Evolutionary conservation across 2,329 filamentous ascomycete genomes (phyloP).

Genomic region (Epichloe hybrida): DNA sequence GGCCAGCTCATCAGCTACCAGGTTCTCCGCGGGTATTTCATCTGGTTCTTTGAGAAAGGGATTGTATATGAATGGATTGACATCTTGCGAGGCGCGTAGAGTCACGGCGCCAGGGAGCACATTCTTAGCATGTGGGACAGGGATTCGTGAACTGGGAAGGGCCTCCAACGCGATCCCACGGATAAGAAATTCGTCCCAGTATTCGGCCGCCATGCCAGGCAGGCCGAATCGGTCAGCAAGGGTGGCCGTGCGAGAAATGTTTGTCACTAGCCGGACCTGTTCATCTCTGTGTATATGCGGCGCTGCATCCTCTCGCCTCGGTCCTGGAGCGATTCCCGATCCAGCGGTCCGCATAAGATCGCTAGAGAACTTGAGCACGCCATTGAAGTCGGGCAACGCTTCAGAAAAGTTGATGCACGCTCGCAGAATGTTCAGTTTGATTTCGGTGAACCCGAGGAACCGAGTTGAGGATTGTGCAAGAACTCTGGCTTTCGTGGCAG

Average conservation of each 20-base stretch:
- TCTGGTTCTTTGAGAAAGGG: conserved; percentile 64
- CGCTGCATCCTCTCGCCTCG: conserved; percentile 53
- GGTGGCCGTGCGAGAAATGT: conserved; percentile 70
- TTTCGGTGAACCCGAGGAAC: conserved; percentile 61
- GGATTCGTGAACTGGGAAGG: conserved; percentile 42
- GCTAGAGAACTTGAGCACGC: conserved; percentile 77
- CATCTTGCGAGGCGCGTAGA: conserved; percentile 41
- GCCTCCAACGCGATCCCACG: conserved; percentile 61
- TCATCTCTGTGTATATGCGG: conserved; percentile 67
- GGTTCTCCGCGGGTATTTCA: conserved; percentile 47
- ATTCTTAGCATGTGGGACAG: conserved; percentile 50
- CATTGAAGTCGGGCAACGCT: conserved; percentile 79
- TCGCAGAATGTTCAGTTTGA: conserved; percentile 78
- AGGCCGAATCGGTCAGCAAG: conserved; percentile 66
- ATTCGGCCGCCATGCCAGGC: conserved; percentile 59
- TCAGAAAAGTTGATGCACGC: conserved; percentile 92
- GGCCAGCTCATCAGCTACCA: conserved; percentile 68
- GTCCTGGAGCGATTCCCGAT: conserved; percentile 61
- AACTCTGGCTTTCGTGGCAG: conserved; percentile 42
- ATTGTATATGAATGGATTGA: conserved; percentile 90
- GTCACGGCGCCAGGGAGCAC: conserved; percentile 37
- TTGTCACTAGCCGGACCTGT: conserved; percentile 70
- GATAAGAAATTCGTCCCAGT: conserved; percentile 94
- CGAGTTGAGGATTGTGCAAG: conserved; percentile 42
- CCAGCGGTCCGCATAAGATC: conserved; percentile 73